Conservation (phyloP, 192 early-diverging fungal genomes). For the Linnemannia schmuckeri region DNA sequence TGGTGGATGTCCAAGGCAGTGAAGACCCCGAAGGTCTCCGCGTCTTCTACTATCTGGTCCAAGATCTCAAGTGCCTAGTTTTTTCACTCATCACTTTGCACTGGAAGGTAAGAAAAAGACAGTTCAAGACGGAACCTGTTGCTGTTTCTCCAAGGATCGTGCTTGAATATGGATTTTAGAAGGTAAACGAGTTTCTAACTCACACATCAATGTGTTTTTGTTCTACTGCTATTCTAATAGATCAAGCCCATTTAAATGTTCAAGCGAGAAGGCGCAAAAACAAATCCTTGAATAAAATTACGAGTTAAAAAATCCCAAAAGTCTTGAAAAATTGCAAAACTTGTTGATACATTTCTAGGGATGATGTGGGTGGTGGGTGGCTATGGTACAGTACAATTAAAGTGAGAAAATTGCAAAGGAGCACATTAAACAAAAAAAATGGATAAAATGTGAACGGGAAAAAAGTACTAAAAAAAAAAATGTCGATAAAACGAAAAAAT, state of each 20-base stretch:
- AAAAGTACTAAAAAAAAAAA: not conserved
- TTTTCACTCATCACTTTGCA: conserved; percentile 95
- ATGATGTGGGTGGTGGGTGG: not conserved
- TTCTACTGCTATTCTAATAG: not conserved
- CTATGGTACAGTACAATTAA: conserved; percentile 7
- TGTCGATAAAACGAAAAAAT: not conserved
- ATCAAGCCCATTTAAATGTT: conserved; percentile 42
- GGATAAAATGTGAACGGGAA: not conserved
- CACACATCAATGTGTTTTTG: not conserved
- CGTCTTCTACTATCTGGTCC: conserved; percentile 96
- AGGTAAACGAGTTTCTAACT: too few species aligned
- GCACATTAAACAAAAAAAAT: not conserved
- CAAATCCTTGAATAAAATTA: not conserved
- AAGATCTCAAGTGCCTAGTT: conserved; percentile 97
- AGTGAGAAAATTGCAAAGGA: not conserved
- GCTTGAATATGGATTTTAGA: too few species aligned
- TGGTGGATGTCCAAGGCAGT: conserved; percentile 90
- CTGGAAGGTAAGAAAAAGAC: conserved; percentile 82
- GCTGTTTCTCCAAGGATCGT: not conserved
- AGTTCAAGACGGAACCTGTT: not conserved
- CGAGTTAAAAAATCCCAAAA: not conserved
- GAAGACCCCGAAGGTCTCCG: conserved; percentile 95
- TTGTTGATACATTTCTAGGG: not conserved
- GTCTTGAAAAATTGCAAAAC: not conserved
- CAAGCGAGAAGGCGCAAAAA: not conserved